Evolutionary conservation across 306 rosid species (phyloP).

Genomic region (Citrullus colocynthis): DNA sequence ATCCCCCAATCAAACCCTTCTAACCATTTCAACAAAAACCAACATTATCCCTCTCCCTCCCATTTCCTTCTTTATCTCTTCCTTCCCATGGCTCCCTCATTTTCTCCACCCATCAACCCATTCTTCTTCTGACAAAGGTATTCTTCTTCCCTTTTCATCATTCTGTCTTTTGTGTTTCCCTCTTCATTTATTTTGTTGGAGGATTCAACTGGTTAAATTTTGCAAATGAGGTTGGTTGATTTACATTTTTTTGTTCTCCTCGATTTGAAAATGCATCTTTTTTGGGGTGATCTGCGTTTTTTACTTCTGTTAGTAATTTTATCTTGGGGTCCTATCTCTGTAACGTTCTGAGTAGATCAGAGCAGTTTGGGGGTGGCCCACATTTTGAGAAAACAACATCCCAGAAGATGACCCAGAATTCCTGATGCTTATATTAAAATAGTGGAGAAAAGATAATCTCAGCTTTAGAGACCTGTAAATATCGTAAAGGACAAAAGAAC

Average conservation of each 20-base stretch:
- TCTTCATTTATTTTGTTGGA: background rate
- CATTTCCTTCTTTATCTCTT: background rate
- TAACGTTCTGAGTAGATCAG: background rate
- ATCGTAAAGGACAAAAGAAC: background rate
- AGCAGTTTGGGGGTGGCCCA: background rate
- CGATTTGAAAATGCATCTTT: background rate
- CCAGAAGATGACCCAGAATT: background rate
- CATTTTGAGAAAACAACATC: background rate
- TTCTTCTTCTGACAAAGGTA: conserved; percentile 2
- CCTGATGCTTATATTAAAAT: background rate
- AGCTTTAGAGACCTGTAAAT: background rate
- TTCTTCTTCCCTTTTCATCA: background rate
- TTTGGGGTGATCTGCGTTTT: background rate
- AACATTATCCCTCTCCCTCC: background rate
- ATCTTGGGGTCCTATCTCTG: background rate
- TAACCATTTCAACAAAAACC: background rate
- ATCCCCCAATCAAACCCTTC: background rate
- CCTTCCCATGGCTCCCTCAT: background rate
- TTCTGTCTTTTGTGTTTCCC: background rate
- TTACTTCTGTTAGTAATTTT: background rate
- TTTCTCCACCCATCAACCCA: background rate
- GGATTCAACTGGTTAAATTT: background rate
- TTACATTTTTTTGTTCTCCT: background rate
- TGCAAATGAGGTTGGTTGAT: background rate
- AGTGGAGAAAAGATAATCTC: background rate